A percentile compares a stretch with the other conserved stretches of the same genome.
phyloP scores from a whole-genome alignment of 192 early-diverging fungal species.

The Diversispora epigaea region DNA sequence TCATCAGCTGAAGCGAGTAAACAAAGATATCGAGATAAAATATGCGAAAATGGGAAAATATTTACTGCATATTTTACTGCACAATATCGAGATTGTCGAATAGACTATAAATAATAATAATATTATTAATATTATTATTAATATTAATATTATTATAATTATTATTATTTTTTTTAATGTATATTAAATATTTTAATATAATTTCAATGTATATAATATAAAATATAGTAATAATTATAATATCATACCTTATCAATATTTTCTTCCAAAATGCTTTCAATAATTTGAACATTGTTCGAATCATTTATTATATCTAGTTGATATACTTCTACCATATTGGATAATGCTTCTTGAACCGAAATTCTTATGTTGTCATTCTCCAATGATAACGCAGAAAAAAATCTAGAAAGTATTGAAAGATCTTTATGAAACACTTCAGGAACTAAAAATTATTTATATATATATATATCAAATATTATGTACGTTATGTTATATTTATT shows the following conservation, averaged over 20 bases:
- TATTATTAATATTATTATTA: background rate
- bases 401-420: constrained; percentile 54
- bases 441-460: constrained; percentile 40
- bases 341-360: constrained; percentile 81
- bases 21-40: constrained; percentile 63
- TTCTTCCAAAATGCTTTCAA: constrained; percentile 55
- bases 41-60: constrained; percentile 57
- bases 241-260: constrained; percentile 48
- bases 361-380: constrained; percentile 67
- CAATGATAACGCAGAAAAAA: constrained; percentile 69
- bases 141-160: no score
- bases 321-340: constrained; percentile 72
- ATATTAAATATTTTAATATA: background rate
- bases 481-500: background rate
- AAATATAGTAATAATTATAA: background rate
- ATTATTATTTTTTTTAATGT: no score
- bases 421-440: constrained; percentile 67
- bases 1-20: constrained; percentile 50
- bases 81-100: constrained; percentile 57
- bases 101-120: constrained; percentile 22
- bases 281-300: constrained; percentile 17
- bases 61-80: constrained; percentile 63
- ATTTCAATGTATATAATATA: background rate
- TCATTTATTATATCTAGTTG: constrained; percentile 39
- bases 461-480: background rate